Base-by-base conservation (phyloP, 2,329 filamentous ascomycete species). In the Chaetothyriales sp. region DNA sequence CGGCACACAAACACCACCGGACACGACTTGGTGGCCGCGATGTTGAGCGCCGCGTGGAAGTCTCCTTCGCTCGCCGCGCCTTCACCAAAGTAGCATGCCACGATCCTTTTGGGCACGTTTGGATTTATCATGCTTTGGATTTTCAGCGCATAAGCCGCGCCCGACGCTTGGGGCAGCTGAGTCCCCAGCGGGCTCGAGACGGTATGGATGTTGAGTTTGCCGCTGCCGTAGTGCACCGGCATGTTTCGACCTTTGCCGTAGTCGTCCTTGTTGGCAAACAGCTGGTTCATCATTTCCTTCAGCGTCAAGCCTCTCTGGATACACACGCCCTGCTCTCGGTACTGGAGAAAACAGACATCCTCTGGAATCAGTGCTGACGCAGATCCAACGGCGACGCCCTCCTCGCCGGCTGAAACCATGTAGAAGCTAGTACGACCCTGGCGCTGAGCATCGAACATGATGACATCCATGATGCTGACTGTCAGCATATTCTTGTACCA, bases 361-460 rank as follows among this genome's bases (percentile, higher is more conserved):
- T 84, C 78, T n/a, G 77, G 79, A n/a, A 80, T 76, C 54, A 98
- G 69, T 10, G 87, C 89, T 20, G 87, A 89, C 0, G 89, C 87
- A 1, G 85, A 89, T 1, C 89, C 92, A 2, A 98, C 83, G 44
- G 87, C 86, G 49, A 95, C 89, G 33, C 90, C 92, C 74, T 98
- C 92, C 72, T 95, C 89, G 53, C 89, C 89, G 0, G 89, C 86
- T 40, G 86, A 90, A 43, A 83, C 90, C 86, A 98, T 97, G 70
- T 98, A 98, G 70, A 98, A 98, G 67, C 84, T 89, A 51, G 95
- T 71, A 18, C 88, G 81, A n/a, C 89, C 89, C 69, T 98, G 92
- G 46, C 92, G 77, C 69, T 98, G 92, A 0, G 92, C 89, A 64
- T 98, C 92, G 64, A 95, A 95, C 89, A 97, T 97, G 66, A 97